Evolutionary conservation across 2,329 filamentous ascomycete genomes (phyloP), one percentile per base, ranked within the genome.

Genomic region (Aureobasidium sp.): DNA sequence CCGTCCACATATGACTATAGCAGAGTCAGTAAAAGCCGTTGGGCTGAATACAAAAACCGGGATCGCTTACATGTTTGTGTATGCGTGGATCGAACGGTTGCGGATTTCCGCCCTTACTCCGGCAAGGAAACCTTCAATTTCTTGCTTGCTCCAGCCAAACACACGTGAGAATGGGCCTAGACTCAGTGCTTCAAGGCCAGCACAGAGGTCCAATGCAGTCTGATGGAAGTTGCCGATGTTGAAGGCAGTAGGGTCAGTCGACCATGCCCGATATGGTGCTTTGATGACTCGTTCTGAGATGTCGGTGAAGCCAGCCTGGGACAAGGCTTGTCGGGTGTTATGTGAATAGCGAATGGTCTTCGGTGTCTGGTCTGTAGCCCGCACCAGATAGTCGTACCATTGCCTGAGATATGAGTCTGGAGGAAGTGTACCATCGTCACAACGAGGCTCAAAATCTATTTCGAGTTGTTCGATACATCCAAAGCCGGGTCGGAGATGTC

Each of bases 401-500:
- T 69, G 74, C 17, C 93, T 76, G 31, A 80, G 77, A 8, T 86
- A 84, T 40, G 83, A 75, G 4, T 74, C 66, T 12, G 82, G 63
- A 22, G 67, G 79, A 15, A 89, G 75, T 0, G 84, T 83, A 39
- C 81, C 80, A 67, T 89, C 85, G 65, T 91, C 87, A 69, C 85
- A 88, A 57, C 84, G 84, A 19, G 91, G 90, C 52, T 82, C 79
- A 74, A 89, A 89, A 73, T 97, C 91, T 60, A 97, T 88, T 72
- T 97, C 93, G 52, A 96, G 84, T 67, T 96, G 91, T 74, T 97
- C 92, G 61, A 97, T 81, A 70, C 81, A 83, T 60, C 92, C 93
- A 44, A 78, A 81, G 1, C 87, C 86, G 1, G 91, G 90, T 67
- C 85, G 85, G 29, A 97, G 80, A 70, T 95, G 89, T 59, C 88